Evolutionary conservation across 768 basidiomycete genomes (phyloP).

Genomic region (Guyanaporus albipodus): DNA sequence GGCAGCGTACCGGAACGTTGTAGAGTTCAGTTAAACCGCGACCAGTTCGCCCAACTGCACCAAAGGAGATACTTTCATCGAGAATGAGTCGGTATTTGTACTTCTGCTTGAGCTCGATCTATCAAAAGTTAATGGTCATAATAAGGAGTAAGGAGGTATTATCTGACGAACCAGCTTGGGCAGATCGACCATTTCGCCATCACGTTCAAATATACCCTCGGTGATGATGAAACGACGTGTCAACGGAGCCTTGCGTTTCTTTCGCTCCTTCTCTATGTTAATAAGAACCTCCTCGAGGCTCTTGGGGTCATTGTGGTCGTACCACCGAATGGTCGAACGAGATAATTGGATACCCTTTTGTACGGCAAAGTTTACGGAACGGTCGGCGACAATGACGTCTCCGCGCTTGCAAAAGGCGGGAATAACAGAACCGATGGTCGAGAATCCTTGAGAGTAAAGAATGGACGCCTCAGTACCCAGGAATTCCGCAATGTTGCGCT

Average conservation of each 20-base stretch:
- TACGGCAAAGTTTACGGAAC: constrained; percentile 92
- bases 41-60: constrained; percentile 87
- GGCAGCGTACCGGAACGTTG: constrained; percentile 73
- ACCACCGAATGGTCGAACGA: constrained; percentile 90
- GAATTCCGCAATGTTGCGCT: constrained; percentile 87
- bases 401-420: constrained; percentile 97
- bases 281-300: constrained; percentile 87
- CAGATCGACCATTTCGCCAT: constrained; percentile 88
- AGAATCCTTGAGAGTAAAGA: constrained; percentile 91
- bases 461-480: constrained; percentile 86
- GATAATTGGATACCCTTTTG: constrained; percentile 96
- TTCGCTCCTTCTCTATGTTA: constrained; percentile 80
- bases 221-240: constrained; percentile 94
- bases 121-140: not conserved
- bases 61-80: constrained; percentile 93
- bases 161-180: constrained; percentile 74
- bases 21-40: constrained; percentile 93
- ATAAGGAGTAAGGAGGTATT: not conserved
- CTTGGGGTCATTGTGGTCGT: constrained; percentile 91
- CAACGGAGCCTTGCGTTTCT: constrained; percentile 75
- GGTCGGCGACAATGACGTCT: constrained; percentile 96
- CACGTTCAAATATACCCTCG: constrained; percentile 94
- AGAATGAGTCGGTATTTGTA: constrained; percentile 95
- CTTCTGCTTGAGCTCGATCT: constrained; percentile 94
- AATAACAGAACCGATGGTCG: constrained; percentile 89